Base-by-base conservation (phyloP, 2,329 filamentous ascomycete genomes). In the Curvularia spicifera region DNA sequence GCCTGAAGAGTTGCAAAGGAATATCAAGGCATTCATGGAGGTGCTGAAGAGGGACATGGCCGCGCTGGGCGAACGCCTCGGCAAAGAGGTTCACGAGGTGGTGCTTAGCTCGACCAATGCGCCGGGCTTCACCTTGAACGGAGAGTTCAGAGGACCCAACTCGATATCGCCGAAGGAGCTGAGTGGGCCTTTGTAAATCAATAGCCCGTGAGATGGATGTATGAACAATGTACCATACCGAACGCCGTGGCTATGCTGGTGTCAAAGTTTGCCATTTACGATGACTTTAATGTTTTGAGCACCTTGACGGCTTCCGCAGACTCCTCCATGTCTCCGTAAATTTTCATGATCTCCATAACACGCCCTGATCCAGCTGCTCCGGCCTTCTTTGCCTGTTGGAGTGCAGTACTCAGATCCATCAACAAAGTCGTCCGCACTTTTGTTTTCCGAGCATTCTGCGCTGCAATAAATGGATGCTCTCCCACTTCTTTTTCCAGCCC, bases 41-140 rank as follows among this genome's bases (percentile, higher is more conserved):
- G 83, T 88, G 70, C 75, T 98, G 67, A 96, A 91, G 85, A 87
- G 86, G 69, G 91, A 97, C 73, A 89, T 93, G 47, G 81, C 82
- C 15, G 82, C 78, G 10, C 69, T 93, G 70, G 86, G 85, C 63
- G 86, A 91, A 66, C 81, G 82, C 56, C 83, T 87, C 51, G 82
- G 79, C 53, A 95, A 95, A 81, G 84, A 91, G 64, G 82, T 98
- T 51, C 89, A 88, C 64, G 87, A 89, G 78, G 85, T 89, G 70
- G 87, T 98, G 33, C 80, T 99, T 70, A 94, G 91, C 81, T 92
- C 93, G 12, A 96, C 94, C 6, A 84, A 95, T 72, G 88, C 90
- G 1, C 93, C 95, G 1, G 94, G 92, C 0, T 87, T 99, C 81
- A 92, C 89, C 74, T 79, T 99, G 75, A 96, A 86, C 74, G 94